Conservation (phyloP, 129 eudicot species). For the Tagetes patula region DNA sequence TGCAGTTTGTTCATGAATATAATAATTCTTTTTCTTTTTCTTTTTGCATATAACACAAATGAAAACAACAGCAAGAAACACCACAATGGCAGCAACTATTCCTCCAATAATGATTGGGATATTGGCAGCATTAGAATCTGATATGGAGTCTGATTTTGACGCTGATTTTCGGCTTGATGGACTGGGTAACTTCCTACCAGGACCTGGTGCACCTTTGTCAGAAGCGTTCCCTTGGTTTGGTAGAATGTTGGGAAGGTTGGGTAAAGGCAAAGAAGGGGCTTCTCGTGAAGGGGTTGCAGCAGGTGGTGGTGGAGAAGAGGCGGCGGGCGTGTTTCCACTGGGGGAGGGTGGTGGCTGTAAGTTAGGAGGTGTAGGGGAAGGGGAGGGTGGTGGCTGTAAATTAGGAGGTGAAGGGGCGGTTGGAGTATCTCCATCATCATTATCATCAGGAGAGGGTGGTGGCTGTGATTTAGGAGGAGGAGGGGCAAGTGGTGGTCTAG, state of each 20-base stretch:
- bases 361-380: constrained; percentile 19
- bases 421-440: not conserved
- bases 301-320: constrained; percentile 28
- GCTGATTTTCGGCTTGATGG: constrained; percentile 36
- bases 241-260: constrained; percentile 29
- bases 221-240: constrained; percentile 27
- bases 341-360: constrained; percentile 1
- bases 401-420: constrained; percentile 24
- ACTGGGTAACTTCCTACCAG: constrained; percentile 25
- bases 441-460: not conserved
- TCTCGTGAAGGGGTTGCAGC: constrained; percentile 20
- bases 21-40: constrained; percentile 48
- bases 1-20: constrained; percentile 37
- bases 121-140: constrained; percentile 23
- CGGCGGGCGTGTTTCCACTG: not conserved
- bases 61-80: constrained; percentile 39
- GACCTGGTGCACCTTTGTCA: constrained; percentile 31
- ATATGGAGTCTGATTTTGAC: constrained; percentile 10
- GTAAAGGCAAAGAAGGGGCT: constrained; percentile 26
- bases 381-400: constrained; percentile 27
- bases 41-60: constrained; percentile 37
- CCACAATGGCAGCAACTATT: constrained; percentile 29
- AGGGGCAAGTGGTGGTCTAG: constrained; percentile 12
- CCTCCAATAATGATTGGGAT: constrained; percentile 37
- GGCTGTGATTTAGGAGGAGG: not conserved